A percentile compares a stretch with the other conserved stretches of the same genome.
Conservation (phyloP, 73 alveolate genomes). For the Paramecium primaurelia region DNA sequence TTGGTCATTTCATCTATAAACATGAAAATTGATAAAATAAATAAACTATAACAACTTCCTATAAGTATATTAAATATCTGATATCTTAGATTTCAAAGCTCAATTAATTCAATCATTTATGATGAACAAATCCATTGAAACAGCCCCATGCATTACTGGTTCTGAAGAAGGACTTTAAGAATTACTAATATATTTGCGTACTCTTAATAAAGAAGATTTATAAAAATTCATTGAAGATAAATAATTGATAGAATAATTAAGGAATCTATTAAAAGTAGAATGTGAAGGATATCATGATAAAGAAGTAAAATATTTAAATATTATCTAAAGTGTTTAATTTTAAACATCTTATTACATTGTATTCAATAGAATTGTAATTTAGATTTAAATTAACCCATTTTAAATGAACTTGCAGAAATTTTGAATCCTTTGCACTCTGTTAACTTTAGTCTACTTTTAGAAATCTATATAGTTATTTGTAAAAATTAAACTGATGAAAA, state of each 20-base stretch:
- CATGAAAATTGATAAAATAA: not conserved
- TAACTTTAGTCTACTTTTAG: slow-evolving; percentile 14
- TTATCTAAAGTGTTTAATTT: not conserved
- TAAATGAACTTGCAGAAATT: not conserved
- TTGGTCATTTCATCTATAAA: not conserved
- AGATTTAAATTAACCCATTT: not conserved
- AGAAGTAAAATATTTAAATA: not conserved
- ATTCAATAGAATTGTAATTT: not conserved
- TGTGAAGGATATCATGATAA: slow-evolving; percentile 51
- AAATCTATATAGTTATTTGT: not conserved
- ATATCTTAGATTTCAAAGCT: not conserved
- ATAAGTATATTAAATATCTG: not conserved
- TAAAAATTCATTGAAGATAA: not conserved
- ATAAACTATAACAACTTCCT: not conserved
- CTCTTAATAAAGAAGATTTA: not conserved
- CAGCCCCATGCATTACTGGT: not conserved
- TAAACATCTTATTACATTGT: not conserved
- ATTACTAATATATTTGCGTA: not conserved
- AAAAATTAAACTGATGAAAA: slow-evolving; percentile 22
- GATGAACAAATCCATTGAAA: not conserved
- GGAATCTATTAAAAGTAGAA: not conserved
- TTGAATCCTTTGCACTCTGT: slow-evolving; percentile 20
- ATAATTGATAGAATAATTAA: not conserved
- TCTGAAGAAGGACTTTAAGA: slow-evolving; percentile 39
- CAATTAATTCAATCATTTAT: not conserved